phyloP scores from a whole-genome alignment of 108 stramenopile species.

The Skeletonema costatum region DNA sequence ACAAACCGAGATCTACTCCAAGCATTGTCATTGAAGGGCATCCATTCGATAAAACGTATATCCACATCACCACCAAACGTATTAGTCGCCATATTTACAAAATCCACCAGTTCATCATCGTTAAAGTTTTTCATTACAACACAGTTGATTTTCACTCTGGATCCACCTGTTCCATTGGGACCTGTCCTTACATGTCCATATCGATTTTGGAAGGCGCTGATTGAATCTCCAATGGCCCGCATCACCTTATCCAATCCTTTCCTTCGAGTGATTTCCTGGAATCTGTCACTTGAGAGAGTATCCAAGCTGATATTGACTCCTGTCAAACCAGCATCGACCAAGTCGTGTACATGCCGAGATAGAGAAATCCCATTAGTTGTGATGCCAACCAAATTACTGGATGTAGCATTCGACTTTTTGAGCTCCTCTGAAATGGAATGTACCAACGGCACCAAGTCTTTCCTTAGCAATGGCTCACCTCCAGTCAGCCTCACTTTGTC shows the following conservation, averaged over 20 bases:
- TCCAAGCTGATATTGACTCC: conserved; percentile 95
- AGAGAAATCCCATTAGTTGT: conserved; percentile 97
- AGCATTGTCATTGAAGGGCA: conserved; percentile 98
- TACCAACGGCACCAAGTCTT: conserved; percentile 78
- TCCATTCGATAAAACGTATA: conserved; percentile 99
- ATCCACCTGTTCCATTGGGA: conserved; percentile 29
- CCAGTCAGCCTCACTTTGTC: conserved; percentile 90
- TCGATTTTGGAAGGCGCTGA: conserved; percentile 19
- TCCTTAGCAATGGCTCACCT: conserved; percentile 93
- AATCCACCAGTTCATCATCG: conserved; percentile 89
- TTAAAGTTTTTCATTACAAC: conserved; percentile 94
- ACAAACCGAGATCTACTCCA: conserved; percentile 86
- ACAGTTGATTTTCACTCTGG: conserved; percentile 94
- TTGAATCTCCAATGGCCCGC: conserved; percentile 67
- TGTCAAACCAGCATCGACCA: conserved; percentile 91
- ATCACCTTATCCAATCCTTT: conserved; percentile 72
- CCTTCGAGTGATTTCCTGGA: conserved; percentile 88
- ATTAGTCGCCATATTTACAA: conserved; percentile 74
- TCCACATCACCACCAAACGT: conserved; percentile 64
- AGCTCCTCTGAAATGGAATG: conserved; percentile 32
- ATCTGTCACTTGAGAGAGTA: conserved; percentile 86
- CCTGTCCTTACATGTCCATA: conserved; percentile 41
- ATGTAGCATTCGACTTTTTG: conserved; percentile 16
- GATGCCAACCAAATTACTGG: conserved; percentile 77
- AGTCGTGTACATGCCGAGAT: conserved; percentile 60